These are phyloP conservation scores for Aspergillus ustus DNA, from an alignment of 2,329 filamentous ascomycete species.

Conservation along the genomic window DNA sequence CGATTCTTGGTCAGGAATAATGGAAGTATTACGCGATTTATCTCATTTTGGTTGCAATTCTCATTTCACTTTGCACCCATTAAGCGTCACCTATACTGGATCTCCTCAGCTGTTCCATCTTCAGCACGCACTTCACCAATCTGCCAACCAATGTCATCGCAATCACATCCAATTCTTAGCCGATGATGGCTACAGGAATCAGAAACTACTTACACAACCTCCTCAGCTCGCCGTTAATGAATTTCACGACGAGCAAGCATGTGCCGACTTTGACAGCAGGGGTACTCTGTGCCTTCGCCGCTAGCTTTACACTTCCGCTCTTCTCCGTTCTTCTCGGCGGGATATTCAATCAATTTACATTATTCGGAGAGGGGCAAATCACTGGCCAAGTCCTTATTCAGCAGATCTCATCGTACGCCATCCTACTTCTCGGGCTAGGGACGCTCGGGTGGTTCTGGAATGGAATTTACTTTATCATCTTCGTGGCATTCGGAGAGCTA, in stretches of 20 bases:
- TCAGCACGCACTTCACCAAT: not conserved
- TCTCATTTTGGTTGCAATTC: not conserved
- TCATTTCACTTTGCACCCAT: not conserved
- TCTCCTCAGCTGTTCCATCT: not conserved
- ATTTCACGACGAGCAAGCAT: constrained; percentile 71
- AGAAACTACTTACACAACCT: constrained; percentile 12
- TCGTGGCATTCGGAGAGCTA: constrained; percentile 79
- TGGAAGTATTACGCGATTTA: not conserved
- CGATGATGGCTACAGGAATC: constrained; percentile 2
- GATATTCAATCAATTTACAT: constrained; percentile 73
- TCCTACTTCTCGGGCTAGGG: constrained; percentile 68
- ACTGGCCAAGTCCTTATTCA: constrained; percentile 57
- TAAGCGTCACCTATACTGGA: not conserved
- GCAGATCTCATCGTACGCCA: constrained; percentile 63
- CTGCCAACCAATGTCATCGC: not conserved
- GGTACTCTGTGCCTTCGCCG: constrained; percentile 59
- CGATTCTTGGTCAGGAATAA: not conserved
- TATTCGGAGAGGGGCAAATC: constrained; percentile 63
- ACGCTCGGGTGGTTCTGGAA: constrained; percentile 69
- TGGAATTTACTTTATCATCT: constrained; percentile 68
- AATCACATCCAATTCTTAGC: not conserved
- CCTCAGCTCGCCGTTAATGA: constrained; percentile 66
- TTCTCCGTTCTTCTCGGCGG: constrained; percentile 74
- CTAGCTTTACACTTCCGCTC: constrained; percentile 67
- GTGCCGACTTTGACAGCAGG: constrained; percentile 59